Evolutionary conservation across 2,329 filamentous ascomycete genomes (phyloP), one percentile per base, ranked within the genome.

Genomic region (Rhinocladiella similis): DNA sequence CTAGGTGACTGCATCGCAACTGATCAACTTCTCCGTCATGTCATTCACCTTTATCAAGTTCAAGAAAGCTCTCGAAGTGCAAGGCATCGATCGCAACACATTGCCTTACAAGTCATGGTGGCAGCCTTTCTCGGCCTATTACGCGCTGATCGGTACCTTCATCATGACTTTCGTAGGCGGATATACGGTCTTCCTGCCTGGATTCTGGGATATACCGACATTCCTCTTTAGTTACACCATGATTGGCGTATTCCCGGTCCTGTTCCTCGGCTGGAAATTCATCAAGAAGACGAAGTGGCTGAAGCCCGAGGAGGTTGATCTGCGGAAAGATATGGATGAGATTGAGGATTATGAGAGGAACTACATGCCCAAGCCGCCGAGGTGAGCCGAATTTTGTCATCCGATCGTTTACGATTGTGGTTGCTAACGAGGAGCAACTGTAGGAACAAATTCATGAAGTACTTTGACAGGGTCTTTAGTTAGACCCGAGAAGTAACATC

Each of bases 161-260:
- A 70, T 88, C 61, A 91, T 93, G 85, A 82, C 85, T 0, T 84
- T 92, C 63, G 84, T 91, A 1, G 84, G 87, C 7, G 89, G 89
- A 0, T 93, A 91, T 61, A 81, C 85, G 0, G 87, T 92, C 1
- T 94, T 93, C 65, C 69, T 92, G 45, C 85, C 87, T 0, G 78
- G 77, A 2, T 78, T 80, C 3, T 93, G 88, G 89, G 79, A 83
- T 57, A 68, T 88, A 0, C 80, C 86, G 5, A 84, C 82, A 5
- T 94, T 93, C 69, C 71, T 93, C 25, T 90, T 91, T 70, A 88
- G 85, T 71, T 92, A 92, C 70, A 84, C 85, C 47, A 90, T 90
- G 80, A 82, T 92, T 49, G 82, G 81, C 4, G 73, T 91, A 1
- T 90, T 89, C 67, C 88, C 88, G 0, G 62, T 85, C 0, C 73